These are phyloP conservation scores for Neurospora sp. DNA, from an alignment of 2,329 filamentous ascomycete genomes.

Conservation along the genomic window DNA sequence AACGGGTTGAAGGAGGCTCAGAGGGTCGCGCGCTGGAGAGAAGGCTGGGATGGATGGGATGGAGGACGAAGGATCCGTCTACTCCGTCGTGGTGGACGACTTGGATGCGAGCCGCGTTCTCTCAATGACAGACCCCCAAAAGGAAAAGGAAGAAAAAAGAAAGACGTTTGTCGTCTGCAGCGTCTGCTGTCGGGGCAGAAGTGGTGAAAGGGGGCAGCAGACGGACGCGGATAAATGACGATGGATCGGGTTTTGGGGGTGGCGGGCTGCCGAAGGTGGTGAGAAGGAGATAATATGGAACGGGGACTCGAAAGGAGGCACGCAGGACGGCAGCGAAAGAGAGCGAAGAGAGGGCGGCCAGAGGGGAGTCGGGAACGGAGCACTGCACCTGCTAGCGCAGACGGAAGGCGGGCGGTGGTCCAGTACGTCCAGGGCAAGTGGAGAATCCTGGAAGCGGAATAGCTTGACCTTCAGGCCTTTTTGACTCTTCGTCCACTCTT, in stretches of 20 bases:
- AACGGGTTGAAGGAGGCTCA: neutral
- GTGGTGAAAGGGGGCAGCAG: neutral
- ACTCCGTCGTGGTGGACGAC: neutral
- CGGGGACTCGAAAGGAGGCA: neutral
- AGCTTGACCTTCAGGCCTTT: neutral
- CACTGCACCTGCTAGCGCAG: neutral
- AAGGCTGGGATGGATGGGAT: neutral
- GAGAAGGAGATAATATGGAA: neutral
- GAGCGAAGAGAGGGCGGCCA: neutral
- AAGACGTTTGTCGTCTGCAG: neutral
- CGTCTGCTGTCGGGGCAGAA: neutral
- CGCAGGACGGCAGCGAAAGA: neutral
- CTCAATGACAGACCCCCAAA: neutral
- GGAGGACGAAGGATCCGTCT: neutral
- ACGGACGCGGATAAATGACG: neutral
- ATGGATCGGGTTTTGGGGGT: neutral
- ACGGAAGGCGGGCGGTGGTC: neutral
- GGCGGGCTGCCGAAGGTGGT: neutral
- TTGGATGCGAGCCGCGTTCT: neutral
- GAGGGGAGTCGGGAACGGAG: neutral
- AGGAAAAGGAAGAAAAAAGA: neutral
- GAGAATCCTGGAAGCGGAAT: neutral
- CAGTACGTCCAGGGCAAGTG: neutral
- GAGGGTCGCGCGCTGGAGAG: neutral
- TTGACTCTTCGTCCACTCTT: neutral